Base-by-base conservation (phyloP, 2,329 filamentous ascomycete genomes). In the Monilinia aucupariae region DNA sequence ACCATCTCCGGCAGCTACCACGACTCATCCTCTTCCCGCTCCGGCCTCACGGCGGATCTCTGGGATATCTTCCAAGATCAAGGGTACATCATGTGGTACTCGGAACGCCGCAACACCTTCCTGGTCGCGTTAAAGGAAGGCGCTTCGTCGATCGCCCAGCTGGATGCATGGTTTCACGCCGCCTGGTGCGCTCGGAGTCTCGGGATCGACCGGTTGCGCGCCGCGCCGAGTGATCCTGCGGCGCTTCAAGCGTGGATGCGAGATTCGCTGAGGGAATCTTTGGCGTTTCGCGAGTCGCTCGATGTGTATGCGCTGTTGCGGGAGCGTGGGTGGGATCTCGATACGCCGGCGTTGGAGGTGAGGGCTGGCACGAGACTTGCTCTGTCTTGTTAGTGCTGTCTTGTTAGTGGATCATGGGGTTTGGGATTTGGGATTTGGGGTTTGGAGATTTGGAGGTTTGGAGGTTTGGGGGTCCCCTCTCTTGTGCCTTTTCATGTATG, bases 291-390 rank as follows among this genome's bases (percentile, higher is more conserved):
- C 48, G 25, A 45, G 2, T n/a, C 34, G 4, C 27, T 5, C 6
- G 37, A 60, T 0, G 41, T 68, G 2, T 62, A 67, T 62, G 73
- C 76, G 3, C 76, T 78, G 69, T 75, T 78, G 61, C 73, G 68
- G 64, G 72, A 73, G 41, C 76, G 70, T 39, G 88, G 88, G 0
- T 92, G 89, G 89, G 83, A 92, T 74, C 68, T 89, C 53, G 77
- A 84, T 62, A 79, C 79, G 58, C 80, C 80, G 47, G 86, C 85
- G 7, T 76, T 92, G 68, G 88, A 92, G 77, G 91, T 87, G 22
- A 79, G 76, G 64, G 77, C 82, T 53, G 85, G 82, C 13, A 70
- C 71, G 61, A 73, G 78, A 64, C 65, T 79, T 61, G 41, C 20
- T 17, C 17, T 1, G 17, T 17, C 37, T 39, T 15, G 13, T 15